Evolutionary conservation across 371 early-diverging fungal genomes (phyloP).

Genomic region (Mucor racemosus): DNA sequence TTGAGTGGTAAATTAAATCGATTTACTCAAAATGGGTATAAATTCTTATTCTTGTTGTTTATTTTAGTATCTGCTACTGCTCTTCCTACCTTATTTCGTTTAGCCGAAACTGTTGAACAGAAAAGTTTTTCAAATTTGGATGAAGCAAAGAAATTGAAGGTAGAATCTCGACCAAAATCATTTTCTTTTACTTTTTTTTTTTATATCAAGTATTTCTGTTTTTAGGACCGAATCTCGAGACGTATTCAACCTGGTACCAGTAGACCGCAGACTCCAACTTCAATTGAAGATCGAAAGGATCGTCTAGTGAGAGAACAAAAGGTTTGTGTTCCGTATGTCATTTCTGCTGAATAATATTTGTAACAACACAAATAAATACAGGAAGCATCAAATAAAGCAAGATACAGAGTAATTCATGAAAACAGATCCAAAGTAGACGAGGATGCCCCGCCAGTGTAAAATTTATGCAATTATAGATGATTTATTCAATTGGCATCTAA

Average conservation of each 20-base stretch:
- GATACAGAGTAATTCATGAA: slow-evolving; percentile 65
- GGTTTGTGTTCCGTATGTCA: slow-evolving; percentile 18
- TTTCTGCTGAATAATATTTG: neutral
- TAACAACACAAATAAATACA: slow-evolving; percentile 4
- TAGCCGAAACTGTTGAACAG: slow-evolving; percentile 70
- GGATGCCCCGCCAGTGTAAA: slow-evolving; percentile 35
- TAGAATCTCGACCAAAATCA: slow-evolving; percentile 12
- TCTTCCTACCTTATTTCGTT: slow-evolving; percentile 59
- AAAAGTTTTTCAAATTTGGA: slow-evolving; percentile 56
- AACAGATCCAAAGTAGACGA: slow-evolving; percentile 44
- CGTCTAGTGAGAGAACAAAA: slow-evolving; percentile 39
- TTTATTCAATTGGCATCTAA: too few species aligned
- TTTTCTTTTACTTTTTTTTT: too few species aligned
- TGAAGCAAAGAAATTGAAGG: slow-evolving; percentile 59
- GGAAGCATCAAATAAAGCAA: slow-evolving; percentile 52
- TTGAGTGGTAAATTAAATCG: slow-evolving; percentile 7
- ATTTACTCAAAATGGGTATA: neutral
- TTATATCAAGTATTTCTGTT: too few species aligned
- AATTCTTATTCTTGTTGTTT: neutral
- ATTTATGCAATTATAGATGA: neutral
- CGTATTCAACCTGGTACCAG: slow-evolving; percentile 45
- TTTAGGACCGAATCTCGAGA: slow-evolving; percentile 57
- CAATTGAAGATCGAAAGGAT: slow-evolving; percentile 40
- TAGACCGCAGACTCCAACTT: slow-evolving; percentile 45
- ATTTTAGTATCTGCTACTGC: slow-evolving; percentile 38